These are phyloP conservation scores for Polytrichum formosum DNA, from an alignment of 225 moss, liverwort and hornwort species.

Conservation along the genomic window DNA sequence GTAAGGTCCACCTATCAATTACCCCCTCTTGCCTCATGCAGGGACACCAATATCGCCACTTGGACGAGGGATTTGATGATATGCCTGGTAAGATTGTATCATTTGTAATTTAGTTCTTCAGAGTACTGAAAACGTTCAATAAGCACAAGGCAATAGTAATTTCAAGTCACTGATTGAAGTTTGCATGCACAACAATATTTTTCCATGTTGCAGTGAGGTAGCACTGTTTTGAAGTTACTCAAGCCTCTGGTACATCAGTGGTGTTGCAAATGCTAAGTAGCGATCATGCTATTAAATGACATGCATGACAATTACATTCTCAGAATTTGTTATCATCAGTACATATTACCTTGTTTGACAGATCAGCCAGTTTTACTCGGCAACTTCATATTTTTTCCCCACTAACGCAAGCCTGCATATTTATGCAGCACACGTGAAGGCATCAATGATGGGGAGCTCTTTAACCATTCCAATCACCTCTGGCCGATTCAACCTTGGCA, in stretches of 20 bases:
- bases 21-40: conserved; percentile 16
- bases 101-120: neutral
- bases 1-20: no score
- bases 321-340: no score
- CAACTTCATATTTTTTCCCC: neutral
- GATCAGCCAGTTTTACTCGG: neutral
- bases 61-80: conserved; percentile 96
- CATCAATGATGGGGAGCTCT: conserved; percentile 98
- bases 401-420: neutral
- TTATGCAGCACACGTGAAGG: conserved; percentile 90
- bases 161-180: conserved; percentile 2
- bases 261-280: conserved; percentile 2
- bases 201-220: no score
- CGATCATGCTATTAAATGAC: neutral
- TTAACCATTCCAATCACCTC: conserved; percentile 80
- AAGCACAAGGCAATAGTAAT: neutral
- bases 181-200: neutral
- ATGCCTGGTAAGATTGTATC: conserved; percentile 77
- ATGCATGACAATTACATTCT: no score
- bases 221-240: conserved; percentile 12
- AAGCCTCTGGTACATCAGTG: conserved; percentile 2
- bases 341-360: no score
- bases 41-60: conserved; percentile 92
- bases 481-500: conserved; percentile 86
- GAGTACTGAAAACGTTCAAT: neutral